Conservation (phyloP, 768 basidiomycete species). For the Chiua virens region DNA sequence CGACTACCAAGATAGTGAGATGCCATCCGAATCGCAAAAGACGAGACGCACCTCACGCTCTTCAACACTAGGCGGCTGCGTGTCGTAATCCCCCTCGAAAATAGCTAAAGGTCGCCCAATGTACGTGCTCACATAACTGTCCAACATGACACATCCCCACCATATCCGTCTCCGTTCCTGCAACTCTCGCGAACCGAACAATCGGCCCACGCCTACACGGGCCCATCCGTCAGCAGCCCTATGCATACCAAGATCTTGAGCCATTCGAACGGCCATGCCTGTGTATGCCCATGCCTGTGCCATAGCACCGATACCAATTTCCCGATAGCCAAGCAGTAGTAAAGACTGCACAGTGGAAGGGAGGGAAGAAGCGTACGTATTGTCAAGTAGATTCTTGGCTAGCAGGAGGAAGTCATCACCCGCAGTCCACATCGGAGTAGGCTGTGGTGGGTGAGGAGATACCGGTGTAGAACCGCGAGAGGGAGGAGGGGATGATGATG, state of each 20-base stretch:
- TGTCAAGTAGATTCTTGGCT: conserved; percentile 67
- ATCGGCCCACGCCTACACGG: conserved; percentile 49
- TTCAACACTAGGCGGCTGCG: conserved; percentile 57
- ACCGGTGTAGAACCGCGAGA: conserved; percentile 31
- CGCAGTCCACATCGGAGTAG: conserved; percentile 73
- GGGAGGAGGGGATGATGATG: conserved; percentile 24
- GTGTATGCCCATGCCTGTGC: conserved; percentile 83
- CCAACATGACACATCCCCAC: conserved; percentile 78
- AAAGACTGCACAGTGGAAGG: conserved; percentile 78
- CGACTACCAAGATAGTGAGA: conserved; percentile 35
- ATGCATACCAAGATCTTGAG: conserved; percentile 85
- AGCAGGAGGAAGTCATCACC: conserved; percentile 70
- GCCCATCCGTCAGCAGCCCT: conserved; percentile 79
- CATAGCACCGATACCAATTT: conserved; percentile 89
- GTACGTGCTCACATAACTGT: conserved; percentile 77
- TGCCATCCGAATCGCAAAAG: not conserved
- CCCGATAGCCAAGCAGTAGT: conserved; percentile 78
- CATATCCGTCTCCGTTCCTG: conserved; percentile 73
- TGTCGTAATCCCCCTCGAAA: conserved; percentile 75
- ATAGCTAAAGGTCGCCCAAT: conserved; percentile 79
- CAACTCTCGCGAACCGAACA: conserved; percentile 63
- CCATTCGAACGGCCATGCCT: conserved; percentile 92
- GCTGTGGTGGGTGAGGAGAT: conserved; percentile 41
- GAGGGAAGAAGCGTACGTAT: conserved; percentile 67
- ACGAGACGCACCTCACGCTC: conserved; percentile 48